phyloP scores from a whole-genome alignment of 164 flowering plant species.

The Macadamia tetraphylla region DNA sequence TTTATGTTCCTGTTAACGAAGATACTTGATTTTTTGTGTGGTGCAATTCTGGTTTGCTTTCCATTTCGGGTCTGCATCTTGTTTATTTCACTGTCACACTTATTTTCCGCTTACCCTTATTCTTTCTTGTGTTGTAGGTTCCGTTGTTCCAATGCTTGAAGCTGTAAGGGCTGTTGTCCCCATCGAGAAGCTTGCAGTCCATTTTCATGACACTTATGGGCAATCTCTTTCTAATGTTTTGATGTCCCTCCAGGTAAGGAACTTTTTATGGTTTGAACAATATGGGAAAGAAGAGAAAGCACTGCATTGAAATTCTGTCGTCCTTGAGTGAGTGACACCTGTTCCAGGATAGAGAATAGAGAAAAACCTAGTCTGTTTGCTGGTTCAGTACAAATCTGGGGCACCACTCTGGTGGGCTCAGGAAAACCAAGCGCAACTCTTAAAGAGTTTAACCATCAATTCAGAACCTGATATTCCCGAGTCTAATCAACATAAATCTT shows the following conservation, averaged over 20 bases:
- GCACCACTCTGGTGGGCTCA: neutral
- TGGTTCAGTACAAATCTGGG: neutral
- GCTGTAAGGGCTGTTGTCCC: conserved; percentile 94
- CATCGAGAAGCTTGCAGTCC: conserved; percentile 85
- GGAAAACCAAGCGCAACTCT: no score
- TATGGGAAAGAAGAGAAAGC: neutral
- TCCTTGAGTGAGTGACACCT: neutral
- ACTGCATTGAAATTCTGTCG: neutral
- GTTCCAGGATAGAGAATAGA: neutral
- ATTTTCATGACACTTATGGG: conserved; percentile 98
- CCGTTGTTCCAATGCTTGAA: conserved; percentile 90
- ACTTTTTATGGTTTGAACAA: neutral
- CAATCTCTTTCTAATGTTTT: conserved; percentile 94
- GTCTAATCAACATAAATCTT: no score
- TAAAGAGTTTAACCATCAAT: no score
- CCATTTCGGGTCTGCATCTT: neutral
- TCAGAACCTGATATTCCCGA: no score
- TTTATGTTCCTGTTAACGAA: no score
- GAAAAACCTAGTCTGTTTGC: neutral
- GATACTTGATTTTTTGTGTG: neutral
- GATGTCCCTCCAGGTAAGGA: conserved; percentile 80
- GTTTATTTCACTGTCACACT: neutral
- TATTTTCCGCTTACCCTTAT: neutral
- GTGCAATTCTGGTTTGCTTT: neutral
- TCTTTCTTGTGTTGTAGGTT: conserved; percentile 37